These are phyloP conservation scores for Mycena vulgaris DNA, from an alignment of 768 basidiomycete species.

Conservation along the genomic window DNA sequence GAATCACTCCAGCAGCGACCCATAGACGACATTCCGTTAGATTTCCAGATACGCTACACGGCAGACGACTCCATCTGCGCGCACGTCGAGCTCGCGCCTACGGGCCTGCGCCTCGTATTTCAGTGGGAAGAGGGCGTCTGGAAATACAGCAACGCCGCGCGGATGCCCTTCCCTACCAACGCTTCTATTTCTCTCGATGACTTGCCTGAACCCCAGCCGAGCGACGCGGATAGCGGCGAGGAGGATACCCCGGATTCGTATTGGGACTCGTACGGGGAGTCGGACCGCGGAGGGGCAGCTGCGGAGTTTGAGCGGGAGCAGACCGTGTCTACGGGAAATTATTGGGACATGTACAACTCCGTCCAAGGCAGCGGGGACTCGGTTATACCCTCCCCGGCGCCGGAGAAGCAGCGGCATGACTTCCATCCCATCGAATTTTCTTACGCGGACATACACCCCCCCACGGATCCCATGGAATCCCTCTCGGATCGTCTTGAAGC, in stretches of 20 bases:
- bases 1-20: conserved; percentile 50
- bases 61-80: conserved; percentile 68
- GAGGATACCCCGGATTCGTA: conserved; percentile 71
- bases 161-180: conserved; percentile 79
- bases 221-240: conserved; percentile 46
- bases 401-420: conserved; percentile 35
- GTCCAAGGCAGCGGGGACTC: conserved; percentile 67
- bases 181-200: conserved; percentile 52
- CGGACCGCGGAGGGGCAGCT: conserved; percentile 45
- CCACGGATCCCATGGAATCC: conserved; percentile 31
- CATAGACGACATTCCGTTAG: conserved; percentile 31
- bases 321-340: conserved; percentile 44
- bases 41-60: conserved; percentile 42
- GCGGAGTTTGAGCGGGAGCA: conserved; percentile 42
- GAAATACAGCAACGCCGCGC: conserved; percentile 78
- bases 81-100: conserved; percentile 66
- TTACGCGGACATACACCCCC: conserved; percentile 34
- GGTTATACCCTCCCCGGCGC: conserved; percentile 63
- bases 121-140: conserved; percentile 74
- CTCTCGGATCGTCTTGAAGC: conserved; percentile 32
- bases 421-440: conserved; percentile 15
- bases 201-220: conserved; percentile 49
- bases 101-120: conserved; percentile 74
- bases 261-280: conserved; percentile 76
- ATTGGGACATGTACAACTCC: conserved; percentile 66